Evolutionary conservation across 2,329 filamentous ascomycete species (phyloP).

Genomic region (Lithohypha guttulata): DNA sequence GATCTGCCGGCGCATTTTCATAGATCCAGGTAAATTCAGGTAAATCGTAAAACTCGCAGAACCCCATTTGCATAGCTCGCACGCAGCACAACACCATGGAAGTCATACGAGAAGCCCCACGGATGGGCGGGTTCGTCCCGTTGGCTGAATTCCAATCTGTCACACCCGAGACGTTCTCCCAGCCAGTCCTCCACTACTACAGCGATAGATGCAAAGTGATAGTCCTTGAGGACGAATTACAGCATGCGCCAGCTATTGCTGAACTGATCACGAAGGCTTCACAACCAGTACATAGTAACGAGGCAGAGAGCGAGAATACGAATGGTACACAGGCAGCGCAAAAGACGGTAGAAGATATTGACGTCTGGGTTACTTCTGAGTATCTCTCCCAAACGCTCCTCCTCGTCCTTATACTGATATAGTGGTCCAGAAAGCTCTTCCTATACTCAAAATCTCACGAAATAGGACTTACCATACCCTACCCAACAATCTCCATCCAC

Average conservation of each 20-base stretch:
- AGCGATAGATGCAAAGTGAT: conserved; percentile 36
- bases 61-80: no score
- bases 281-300: conserved; percentile 11
- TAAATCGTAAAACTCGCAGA: no score
- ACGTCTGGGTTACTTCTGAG: conserved; percentile 41
- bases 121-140: conserved; percentile 31
- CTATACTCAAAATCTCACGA: conserved; percentile 29
- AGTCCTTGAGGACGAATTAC: conserved; percentile 32
- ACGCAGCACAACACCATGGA: no score
- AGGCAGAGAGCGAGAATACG: conserved; percentile 9
- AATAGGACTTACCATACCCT: conserved; percentile 35
- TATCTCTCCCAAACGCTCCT: conserved; percentile 20
- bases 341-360: conserved; percentile 30
- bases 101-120: conserved; percentile 29
- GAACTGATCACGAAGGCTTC: conserved; percentile 12
- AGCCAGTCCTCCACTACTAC: conserved; percentile 38
- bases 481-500: conserved; percentile 39
- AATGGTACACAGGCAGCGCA: conserved; percentile 11
- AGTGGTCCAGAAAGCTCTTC: conserved; percentile 33
- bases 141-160: conserved; percentile 37
- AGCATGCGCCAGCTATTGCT: conserved; percentile 26
- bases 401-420: conserved; percentile 6
- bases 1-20: no score
- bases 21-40: no score
- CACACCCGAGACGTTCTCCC: conserved; percentile 38